These are phyloP conservation scores for Starmerella sp. DNA, from an alignment of 805 yeast species.

Conservation along the genomic window DNA sequence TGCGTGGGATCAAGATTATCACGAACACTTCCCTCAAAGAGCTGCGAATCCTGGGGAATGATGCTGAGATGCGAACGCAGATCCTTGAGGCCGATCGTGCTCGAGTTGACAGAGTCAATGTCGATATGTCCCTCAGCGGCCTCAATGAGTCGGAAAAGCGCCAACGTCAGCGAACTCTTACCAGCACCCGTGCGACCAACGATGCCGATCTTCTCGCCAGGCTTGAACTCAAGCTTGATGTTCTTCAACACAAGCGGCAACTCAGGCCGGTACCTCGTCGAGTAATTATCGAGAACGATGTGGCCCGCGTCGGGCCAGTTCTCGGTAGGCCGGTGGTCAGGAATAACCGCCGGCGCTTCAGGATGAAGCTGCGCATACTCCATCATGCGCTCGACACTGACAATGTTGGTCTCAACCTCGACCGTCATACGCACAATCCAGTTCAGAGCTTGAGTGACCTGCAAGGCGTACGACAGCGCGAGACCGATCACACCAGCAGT, in stretches of 20 bases:
- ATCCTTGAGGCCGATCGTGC: constrained; percentile 61
- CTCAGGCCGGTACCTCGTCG: constrained; percentile 75
- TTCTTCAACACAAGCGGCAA: constrained; percentile 68
- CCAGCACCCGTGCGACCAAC: constrained; percentile 98
- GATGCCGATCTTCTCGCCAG: constrained; percentile 81
- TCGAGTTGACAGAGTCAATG: constrained; percentile 60
- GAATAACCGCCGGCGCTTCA: constrained; percentile 73
- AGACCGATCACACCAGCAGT: constrained; percentile 91
- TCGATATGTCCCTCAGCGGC: constrained; percentile 55
- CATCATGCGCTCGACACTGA: constrained; percentile 85
- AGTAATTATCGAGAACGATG: constrained; percentile 56
- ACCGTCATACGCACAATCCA: constrained; percentile 99
- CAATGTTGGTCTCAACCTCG: constrained; percentile 94
- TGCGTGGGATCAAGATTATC: constrained; percentile 79
- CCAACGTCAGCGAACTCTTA: constrained; percentile 72
- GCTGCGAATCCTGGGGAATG: constrained; percentile 91
- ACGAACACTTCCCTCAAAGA: constrained; percentile 74
- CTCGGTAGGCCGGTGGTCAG: constrained; percentile 52
- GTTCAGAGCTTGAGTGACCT: constrained; percentile 82
- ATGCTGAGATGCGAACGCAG: constrained; percentile 67
- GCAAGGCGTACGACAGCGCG: constrained; percentile 84
- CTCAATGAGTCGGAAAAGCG: constrained; percentile 77
- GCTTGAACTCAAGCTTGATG: constrained; percentile 50
- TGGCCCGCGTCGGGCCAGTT: constrained; percentile 68
- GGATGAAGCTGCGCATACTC: constrained; percentile 69